These are phyloP conservation scores for Sphagnum tenellum DNA, from an alignment of 225 moss, liverwort and hornwort species.

Conservation along the genomic window DNA sequence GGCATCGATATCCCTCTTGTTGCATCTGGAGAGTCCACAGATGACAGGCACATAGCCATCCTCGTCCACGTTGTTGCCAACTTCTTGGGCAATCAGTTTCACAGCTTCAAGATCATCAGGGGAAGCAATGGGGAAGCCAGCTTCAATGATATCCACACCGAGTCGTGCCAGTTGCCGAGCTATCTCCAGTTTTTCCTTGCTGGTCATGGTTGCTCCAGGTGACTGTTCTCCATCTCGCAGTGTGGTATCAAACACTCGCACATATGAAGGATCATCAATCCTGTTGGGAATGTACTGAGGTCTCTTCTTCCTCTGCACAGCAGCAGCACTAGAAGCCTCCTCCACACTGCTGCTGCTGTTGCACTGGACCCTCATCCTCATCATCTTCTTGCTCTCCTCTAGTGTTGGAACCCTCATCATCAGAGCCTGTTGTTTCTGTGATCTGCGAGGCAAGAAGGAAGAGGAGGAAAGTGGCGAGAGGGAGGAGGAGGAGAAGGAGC, in stretches of 20 bases:
- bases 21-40: slow-evolving; percentile 87
- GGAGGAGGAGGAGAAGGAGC: too few species aligned
- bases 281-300: slow-evolving; percentile 79
- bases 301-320: slow-evolving; percentile 17
- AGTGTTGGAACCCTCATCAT: too few species aligned
- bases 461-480: too few species aligned
- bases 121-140: slow-evolving; percentile 92
- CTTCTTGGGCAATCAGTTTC: slow-evolving; percentile 73
- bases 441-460: too few species aligned
- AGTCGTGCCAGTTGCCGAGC: slow-evolving; percentile 84
- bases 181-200: slow-evolving; percentile 96
- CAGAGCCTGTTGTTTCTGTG: too few species aligned
- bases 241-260: slow-evolving; percentile 93
- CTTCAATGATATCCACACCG: slow-evolving; percentile 94
- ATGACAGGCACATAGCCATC: slow-evolving; percentile 96
- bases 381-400: too few species aligned
- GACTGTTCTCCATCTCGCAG: slow-evolving; percentile 97
- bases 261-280: slow-evolving; percentile 88
- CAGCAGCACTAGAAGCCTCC: too few species aligned
- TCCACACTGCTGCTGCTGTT: too few species aligned
- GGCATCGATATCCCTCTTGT: slow-evolving; percentile 75
- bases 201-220: slow-evolving; percentile 91
- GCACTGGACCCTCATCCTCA: too few species aligned
- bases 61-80: slow-evolving; percentile 83
- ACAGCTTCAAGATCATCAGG: slow-evolving; percentile 90